Base-by-base conservation (phyloP, 805 yeast genomes). In the Phaffomyces opuntiae region DNA sequence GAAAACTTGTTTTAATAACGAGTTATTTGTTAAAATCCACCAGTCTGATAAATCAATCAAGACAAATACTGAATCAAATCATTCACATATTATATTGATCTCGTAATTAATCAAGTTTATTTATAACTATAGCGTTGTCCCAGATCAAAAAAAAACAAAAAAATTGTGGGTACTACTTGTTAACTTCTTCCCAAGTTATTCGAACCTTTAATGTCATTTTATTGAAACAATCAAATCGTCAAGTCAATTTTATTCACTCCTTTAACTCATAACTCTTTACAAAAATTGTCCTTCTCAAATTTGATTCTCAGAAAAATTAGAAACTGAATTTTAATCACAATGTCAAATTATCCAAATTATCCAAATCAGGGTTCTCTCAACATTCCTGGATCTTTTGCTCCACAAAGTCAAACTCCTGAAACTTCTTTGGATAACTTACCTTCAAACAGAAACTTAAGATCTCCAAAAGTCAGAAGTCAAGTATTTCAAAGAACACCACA, bases 361-460 rank as follows among this genome's bases (percentile, higher is more conserved):
- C 38, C 21, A 13, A 21, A 32, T 7, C 29, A 36, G 7, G 25
- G 29, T 6, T 19, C 36, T 12, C 46, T 36, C n/a, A 44, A 37
- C 16, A 7, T 49, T 5, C 50, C 52, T n/a, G 52, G 52, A 7
- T 41, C 50, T 6, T 44, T 47, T 9, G 37, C 44, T 14, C 6
- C 39, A 2, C 35, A 21, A 9, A 39, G 4, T 6, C 44, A 34
- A 21, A n/a, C 36, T 6, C 41, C 39, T 8, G 34, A 17, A 13
- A 32, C 14, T 19, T 46, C 38, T 27, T 19, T 21, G 11, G 36
- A 43, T 7, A n/a, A 21, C 9, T n/a, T 19, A 6, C 17, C 40
- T 2, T 40, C 31, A 17, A n/a, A 42, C 6, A 31, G 43, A 21
- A n/a, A 31, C 5, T 19, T 38, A 17, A 25, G 25, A 14, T 38